phyloP scores from a whole-genome alignment of 768 basidiomycete species.

The Boletus sp. region DNA sequence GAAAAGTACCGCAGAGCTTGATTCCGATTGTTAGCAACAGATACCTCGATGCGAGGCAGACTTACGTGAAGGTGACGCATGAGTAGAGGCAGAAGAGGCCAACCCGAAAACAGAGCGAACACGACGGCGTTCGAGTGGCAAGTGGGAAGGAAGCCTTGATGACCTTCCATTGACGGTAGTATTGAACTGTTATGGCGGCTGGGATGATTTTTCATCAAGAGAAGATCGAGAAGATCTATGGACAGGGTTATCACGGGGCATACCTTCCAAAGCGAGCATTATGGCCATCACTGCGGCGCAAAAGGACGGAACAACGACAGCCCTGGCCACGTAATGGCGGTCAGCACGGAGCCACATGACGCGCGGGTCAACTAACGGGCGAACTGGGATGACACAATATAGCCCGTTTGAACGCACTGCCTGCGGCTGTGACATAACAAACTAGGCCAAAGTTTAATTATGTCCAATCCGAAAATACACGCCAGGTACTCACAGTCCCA shows the following conservation, averaged over 20 bases:
- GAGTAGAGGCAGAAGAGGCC: slow-evolving; percentile 46
- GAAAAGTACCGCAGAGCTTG: slow-evolving; percentile 40
- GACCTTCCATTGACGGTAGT: slow-evolving; percentile 38
- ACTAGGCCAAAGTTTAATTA: slow-evolving; percentile 18
- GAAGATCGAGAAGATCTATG: background rate
- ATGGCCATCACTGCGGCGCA: slow-evolving; percentile 40
- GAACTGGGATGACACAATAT: slow-evolving; percentile 44
- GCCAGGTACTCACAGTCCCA: slow-evolving; percentile 35
- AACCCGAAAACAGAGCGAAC: slow-evolving; percentile 39
- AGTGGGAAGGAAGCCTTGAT: slow-evolving; percentile 44
- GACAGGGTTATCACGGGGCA: background rate
- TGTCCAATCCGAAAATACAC: slow-evolving; percentile 7
- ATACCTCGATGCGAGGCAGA: background rate
- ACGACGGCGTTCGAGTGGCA: slow-evolving; percentile 35
- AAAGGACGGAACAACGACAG: slow-evolving; percentile 42
- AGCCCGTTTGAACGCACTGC: slow-evolving; percentile 40
- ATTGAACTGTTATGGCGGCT: slow-evolving; percentile 47
- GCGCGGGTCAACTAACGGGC: slow-evolving; percentile 36
- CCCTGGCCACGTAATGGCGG: slow-evolving; percentile 19
- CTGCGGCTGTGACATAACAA: slow-evolving; percentile 14
- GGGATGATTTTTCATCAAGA: background rate
- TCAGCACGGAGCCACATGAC: slow-evolving; percentile 12
- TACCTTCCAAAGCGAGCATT: slow-evolving; percentile 49
- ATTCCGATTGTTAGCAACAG: background rate
- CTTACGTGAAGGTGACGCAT: slow-evolving; percentile 43